These are phyloP conservation scores for Rhynchosporium graminicola DNA, from an alignment of 2,329 filamentous ascomycete genomes.

Conservation along the genomic window DNA sequence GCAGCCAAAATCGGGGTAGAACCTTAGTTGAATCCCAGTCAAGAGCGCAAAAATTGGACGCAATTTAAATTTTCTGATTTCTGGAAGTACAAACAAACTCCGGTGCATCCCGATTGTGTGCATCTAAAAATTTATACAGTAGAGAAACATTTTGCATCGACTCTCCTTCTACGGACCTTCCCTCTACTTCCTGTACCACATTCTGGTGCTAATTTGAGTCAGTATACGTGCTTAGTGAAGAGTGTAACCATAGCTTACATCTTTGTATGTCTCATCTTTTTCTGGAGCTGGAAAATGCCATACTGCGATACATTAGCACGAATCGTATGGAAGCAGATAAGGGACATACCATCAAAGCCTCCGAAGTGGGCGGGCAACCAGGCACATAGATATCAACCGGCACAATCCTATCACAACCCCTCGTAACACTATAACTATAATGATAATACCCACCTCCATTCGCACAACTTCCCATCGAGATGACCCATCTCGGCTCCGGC, in stretches of 20 bases:
- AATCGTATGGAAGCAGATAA: conserved; percentile 12
- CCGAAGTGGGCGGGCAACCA: conserved; percentile 65
- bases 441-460: conserved; percentile 87
- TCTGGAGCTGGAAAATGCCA: conserved; percentile 55
- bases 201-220: conserved; percentile 38
- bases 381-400: conserved; percentile 81
- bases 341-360: conserved; percentile 51
- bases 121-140: conserved; percentile 36
- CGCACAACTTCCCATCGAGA: conserved; percentile 81
- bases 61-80: conserved; percentile 22
- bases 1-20: too few relatives aligned
- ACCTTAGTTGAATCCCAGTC: too few relatives aligned
- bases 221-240: conserved; percentile 35
- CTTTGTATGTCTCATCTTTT: conserved; percentile 45
- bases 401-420: conserved; percentile 75
- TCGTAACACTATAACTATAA: conserved; percentile 77
- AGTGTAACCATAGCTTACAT: conserved; percentile 38
- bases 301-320: conserved; percentile 43
- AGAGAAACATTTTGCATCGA: conserved; percentile 21
- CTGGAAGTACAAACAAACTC: conserved; percentile 32
- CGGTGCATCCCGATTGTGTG: conserved; percentile 33
- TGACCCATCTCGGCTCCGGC: conserved; percentile 86
- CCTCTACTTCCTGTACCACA: conserved; percentile 60
- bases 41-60: background rate
- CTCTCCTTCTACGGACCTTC: background rate